A percentile compares a stretch with the other conserved stretches of the same genome.
phyloP scores from a whole-genome alignment of 2,329 filamentous ascomycete genomes.

The Pseudomassariella vexata region DNA sequence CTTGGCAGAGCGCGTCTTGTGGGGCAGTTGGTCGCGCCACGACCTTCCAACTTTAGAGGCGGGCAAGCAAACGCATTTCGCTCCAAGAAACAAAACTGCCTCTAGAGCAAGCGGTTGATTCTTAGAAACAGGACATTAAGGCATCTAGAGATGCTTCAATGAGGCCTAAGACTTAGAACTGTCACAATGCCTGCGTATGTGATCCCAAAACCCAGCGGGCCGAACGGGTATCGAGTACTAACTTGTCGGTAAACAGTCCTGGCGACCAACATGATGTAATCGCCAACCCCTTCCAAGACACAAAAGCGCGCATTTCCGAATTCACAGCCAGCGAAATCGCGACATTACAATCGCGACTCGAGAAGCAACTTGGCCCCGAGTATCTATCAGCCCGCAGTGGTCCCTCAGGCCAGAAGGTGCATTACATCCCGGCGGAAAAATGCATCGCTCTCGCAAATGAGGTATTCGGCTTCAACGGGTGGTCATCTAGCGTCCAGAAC shows the following conservation, averaged over 20 bases:
- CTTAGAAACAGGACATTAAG: no score
- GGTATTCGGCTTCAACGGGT: constrained; percentile 38
- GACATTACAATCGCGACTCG: constrained; percentile 76
- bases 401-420: constrained; percentile 77
- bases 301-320: constrained; percentile 60
- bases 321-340: constrained; percentile 91
- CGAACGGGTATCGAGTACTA: no score
- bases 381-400: constrained; percentile 86
- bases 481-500: constrained; percentile 93
- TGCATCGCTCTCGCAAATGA: constrained; percentile 63
- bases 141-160: no score
- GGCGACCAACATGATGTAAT: constrained; percentile 62
- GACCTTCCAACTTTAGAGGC: not conserved
- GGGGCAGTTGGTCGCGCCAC: not conserved
- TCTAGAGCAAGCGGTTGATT: no score
- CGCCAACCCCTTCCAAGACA: constrained; percentile 77
- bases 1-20: not conserved
- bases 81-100: no score
- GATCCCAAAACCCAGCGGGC: not conserved
- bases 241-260: constrained; percentile 38
- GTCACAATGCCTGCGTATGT: constrained; percentile 8
- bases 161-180: not conserved
- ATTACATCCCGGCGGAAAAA: constrained; percentile 95
- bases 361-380: constrained; percentile 92
- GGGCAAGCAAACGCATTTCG: constrained; percentile 1